Evolutionary conservation across 2,329 filamentous ascomycete species (phyloP).

Genomic region (Sphaceloma murrayae): DNA sequence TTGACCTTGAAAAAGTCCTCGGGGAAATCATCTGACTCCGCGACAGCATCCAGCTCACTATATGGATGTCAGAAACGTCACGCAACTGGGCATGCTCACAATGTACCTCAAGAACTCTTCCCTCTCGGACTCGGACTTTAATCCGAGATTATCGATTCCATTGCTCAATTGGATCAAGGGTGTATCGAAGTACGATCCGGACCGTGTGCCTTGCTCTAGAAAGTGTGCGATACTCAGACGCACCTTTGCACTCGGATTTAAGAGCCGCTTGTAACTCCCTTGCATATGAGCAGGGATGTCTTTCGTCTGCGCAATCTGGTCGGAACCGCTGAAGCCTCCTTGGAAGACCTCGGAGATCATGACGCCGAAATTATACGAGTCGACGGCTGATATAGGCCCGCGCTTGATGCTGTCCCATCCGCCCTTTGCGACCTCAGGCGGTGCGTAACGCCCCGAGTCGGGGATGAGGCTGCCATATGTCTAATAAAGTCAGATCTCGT

Average conservation of each 20-base stretch:
- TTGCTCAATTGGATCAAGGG: slow-evolving; percentile 86
- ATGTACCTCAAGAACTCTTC: slow-evolving; percentile 68
- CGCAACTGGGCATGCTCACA: not conserved
- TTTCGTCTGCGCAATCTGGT: slow-evolving; percentile 78
- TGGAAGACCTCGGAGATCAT: slow-evolving; percentile 89
- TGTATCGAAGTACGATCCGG: slow-evolving; percentile 83
- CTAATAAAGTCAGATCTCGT: slow-evolving; percentile 35
- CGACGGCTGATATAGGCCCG: slow-evolving; percentile 68
- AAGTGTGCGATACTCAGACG: slow-evolving; percentile 77
- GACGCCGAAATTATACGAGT: slow-evolving; percentile 78
- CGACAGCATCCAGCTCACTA: slow-evolving; percentile 66
- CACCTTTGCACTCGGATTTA: slow-evolving; percentile 81
- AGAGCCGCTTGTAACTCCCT: slow-evolving; percentile 77
- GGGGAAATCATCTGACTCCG: slow-evolving; percentile 74
- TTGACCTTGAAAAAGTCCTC: slow-evolving; percentile 99
- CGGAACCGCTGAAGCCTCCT: slow-evolving; percentile 62
- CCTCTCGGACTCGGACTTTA: slow-evolving; percentile 75
- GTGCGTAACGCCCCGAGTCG: slow-evolving; percentile 72
- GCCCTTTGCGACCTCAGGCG: slow-evolving; percentile 73
- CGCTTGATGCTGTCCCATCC: slow-evolving; percentile 91
- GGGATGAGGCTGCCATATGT: slow-evolving; percentile 81
- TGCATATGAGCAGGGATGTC: slow-evolving; percentile 82
- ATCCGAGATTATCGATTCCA: slow-evolving; percentile 81
- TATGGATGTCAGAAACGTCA: slow-evolving; percentile 17
- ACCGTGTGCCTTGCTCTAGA: slow-evolving; percentile 74